Base-by-base conservation (phyloP, 139 green algal species). In the Chlorella sp. region DNA sequence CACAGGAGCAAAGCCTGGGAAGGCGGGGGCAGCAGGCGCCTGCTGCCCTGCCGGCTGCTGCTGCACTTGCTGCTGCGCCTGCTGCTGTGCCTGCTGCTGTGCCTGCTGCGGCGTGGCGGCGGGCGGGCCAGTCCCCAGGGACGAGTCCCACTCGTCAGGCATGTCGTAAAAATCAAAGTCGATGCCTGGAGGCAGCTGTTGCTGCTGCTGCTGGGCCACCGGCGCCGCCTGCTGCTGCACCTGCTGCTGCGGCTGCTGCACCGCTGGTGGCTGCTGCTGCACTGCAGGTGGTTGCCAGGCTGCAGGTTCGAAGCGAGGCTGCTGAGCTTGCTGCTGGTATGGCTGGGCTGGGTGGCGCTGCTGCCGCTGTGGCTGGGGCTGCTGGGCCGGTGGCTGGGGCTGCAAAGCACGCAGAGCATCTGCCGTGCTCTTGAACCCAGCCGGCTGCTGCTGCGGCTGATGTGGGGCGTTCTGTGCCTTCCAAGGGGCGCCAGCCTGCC, bases 1-100 rank as follows among this genome's bases (percentile, higher is more conserved):
- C 0, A 40, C 76, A 0, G 76, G 76, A 4, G 58, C 76, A 73
- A 82, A 82, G 9, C 76, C 76, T n/a, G 76, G 76, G 13, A 83
- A 83, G 16, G 58, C 30, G 2, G 60, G 41, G 7, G 58, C 16
- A 41, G 40, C 30, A 8, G 34, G 58, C 60, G 17, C n/a, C 36
- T 32, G 51, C n/a, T 69, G 54, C 54, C n/a, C n/a, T 62, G 54
- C 16, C 54, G 54, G 54, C 73, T 24, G 43, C 73, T 78, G 43
- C 44, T 54, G 58, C 60, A 19, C n/a, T 26, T 32, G 51, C n/a
- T 48, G 51, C 32, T 41, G 41, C 75, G 1, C 17, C 34, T 69
- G 34, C 75, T 65, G 44, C 43, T 58, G n/a, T n/a, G n/a, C n/a
- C n/a, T n/a, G 30, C 28, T 44, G 48, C 48, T 77, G 51, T 36